Evolutionary conservation across 1,139 yeast genomes (phyloP), one percentile per base, ranked within the genome.

Genomic region (Torulaspora pretoriensis): DNA sequence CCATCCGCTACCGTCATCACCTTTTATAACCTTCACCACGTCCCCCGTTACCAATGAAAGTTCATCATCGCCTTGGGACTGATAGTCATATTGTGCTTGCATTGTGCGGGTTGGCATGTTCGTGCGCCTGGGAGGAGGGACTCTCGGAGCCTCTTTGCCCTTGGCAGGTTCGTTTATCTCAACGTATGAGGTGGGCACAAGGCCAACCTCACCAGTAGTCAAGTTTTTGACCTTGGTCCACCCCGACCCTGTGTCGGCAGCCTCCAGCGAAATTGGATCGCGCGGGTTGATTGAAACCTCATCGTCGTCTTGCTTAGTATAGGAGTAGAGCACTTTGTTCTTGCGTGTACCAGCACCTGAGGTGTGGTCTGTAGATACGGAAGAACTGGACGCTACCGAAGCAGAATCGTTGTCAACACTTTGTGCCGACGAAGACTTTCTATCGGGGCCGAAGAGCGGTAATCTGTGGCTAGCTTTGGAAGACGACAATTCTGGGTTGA

Each of bases 1-100:
- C 99, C 99, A 92, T 0, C 99, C 99, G 51, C 83, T 83, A 5
- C 95, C 96, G 47, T 83, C 83, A 50, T 87, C 92, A 38, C 78
- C 86, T 35, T 77, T 78, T 32, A 83, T 71, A 16, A 87, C 73
- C 2, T 78, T 75, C n/a, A 88, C 78, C 46, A 73, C 72, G 53
- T 92, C 97, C 1, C 97, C 97, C 0, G 78, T 82, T 7, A 56
- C 59, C 14, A 92, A 78, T 17, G 78, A 73, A 46, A 94, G 64
- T 65, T 92, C 98, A 57, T 86, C 95, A 17, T 78, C 85, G 7
- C 90, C 96, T 53, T 80, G 85, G 0, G 96, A 95, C 10, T 64
- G 70, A 62, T 90, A 92, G 52, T 83, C 89, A 63, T 82, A 92
- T 48, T 84, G 62, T 2, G 92, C 96, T 44, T 81, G 80, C 60